Evolutionary conservation across 2,329 filamentous ascomycete species (phyloP).

Genomic region (Pezicula radicicola): DNA sequence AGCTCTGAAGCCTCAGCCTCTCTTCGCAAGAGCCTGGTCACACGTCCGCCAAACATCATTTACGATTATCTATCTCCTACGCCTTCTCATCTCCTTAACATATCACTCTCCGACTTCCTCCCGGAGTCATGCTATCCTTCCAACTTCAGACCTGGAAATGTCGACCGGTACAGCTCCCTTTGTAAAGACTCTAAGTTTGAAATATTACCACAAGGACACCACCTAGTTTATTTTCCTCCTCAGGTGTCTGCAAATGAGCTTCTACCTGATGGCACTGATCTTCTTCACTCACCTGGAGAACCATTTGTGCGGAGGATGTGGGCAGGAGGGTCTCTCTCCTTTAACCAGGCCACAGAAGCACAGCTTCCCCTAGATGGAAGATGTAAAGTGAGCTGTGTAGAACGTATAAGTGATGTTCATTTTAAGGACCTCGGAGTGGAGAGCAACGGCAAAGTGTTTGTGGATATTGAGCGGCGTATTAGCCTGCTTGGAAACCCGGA

Average conservation of each 20-base stretch:
- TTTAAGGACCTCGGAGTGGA: slow-evolving; percentile 16
- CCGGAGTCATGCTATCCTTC: slow-evolving; percentile 28
- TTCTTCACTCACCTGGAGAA: slow-evolving; percentile 68
- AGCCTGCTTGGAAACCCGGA: slow-evolving; percentile 16
- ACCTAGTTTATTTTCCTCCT: slow-evolving; percentile 85
- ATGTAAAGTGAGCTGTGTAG: slow-evolving; percentile 37
- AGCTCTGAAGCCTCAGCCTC: slow-evolving; percentile 8
- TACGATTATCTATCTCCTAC: slow-evolving; percentile 57
- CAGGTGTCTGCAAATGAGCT: slow-evolving; percentile 59
- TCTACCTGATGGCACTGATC: slow-evolving; percentile 81
- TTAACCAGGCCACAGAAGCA: slow-evolving; percentile 31
- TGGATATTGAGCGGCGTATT: slow-evolving; percentile 21
- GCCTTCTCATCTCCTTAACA: slow-evolving; percentile 61
- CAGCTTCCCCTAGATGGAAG: slow-evolving; percentile 29
- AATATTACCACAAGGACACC: slow-evolving; percentile 62
- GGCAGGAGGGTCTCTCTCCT: slow-evolving; percentile 74
- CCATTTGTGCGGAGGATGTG: slow-evolving; percentile 80
- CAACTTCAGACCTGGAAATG: slow-evolving; percentile 12
- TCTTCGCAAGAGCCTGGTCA: slow-evolving; percentile 17
- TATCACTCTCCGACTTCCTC: slow-evolving; percentile 57
- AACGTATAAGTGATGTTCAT: slow-evolving; percentile 42
- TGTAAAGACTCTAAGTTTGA: neutral
- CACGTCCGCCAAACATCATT: slow-evolving; percentile 18
- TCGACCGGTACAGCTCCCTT: slow-evolving; percentile 7
- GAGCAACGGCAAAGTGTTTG: slow-evolving; percentile 27